Evolutionary conservation across 139 green algal genomes (phyloP), one percentile per base, ranked within the genome.

Genomic region (Chlorella sp.): DNA sequence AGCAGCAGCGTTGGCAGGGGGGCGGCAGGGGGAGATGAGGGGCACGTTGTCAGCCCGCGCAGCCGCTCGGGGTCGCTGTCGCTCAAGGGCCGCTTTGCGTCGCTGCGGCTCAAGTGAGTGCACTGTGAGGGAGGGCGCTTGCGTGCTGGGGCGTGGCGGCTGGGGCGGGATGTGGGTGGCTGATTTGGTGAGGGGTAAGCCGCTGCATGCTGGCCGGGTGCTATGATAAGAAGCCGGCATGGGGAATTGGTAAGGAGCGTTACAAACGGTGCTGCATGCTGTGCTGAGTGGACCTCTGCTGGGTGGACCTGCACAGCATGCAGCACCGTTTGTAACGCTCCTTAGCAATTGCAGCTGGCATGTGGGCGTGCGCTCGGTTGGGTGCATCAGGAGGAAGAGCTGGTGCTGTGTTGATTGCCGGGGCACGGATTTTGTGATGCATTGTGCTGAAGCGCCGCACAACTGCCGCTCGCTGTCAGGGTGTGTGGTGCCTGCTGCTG

Each of bases 61-160:
- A 88, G 87, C 48, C 68, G 81, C 36, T 75, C 86, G 5, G 86
- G 81, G 0, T 68, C 73, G 15, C 61, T 91, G 66, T 91, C 90
- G 0, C 28, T 93, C n/a, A 93, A 91, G 79, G 83, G 39, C 66
- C 61, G 86, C 30, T 42, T 91, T 37, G 85, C 90, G 21, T 68
- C 73, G 48, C 75, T 92, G 57, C 30, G 66, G 26, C 36, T 89
- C 71, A 81, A 37, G 83, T 89, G 71, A 42, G 82, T 7, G 32
- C 21, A n/a, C 22, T 34, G 0, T 32, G n/a, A n/a, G n/a, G n/a
- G n/a, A n/a, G n/a, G n/a, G n/a, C n/a, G 77, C 77, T n/a, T 37
- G 77, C 37, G n/a, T 57, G 71, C 21, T 36, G 68, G 68, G n/a
- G n/a, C n/a, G n/a, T n/a, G n/a, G 68, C 24, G 28, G 9, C 36